Evolutionary conservation across 768 basidiomycete species (phyloP).

Genomic region (Hericium alpestre): DNA sequence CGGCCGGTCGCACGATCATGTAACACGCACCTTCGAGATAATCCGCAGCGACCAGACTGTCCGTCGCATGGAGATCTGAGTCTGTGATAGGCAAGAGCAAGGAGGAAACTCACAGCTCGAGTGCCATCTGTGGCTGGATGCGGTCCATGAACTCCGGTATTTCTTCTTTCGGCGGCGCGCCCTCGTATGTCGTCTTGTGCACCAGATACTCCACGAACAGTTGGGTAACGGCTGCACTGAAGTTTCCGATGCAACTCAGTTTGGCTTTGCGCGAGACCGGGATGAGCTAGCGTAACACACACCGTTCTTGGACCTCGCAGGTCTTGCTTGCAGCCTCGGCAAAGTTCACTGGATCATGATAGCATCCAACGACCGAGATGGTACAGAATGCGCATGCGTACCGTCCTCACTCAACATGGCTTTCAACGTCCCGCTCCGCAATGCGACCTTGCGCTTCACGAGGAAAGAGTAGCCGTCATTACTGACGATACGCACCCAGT

Average conservation of each 20-base stretch:
- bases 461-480: conserved; percentile 77
- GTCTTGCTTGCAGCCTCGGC: conserved; percentile 63
- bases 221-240: conserved; percentile 59
- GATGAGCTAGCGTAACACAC: conserved; percentile 10
- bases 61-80: conserved; percentile 19
- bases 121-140: conserved; percentile 74
- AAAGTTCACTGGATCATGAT: conserved; percentile 45
- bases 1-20: too few species aligned
- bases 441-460: conserved; percentile 63
- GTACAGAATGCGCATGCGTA: too few species aligned
- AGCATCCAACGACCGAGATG: too few species aligned
- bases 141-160: conserved; percentile 79
- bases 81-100: neutral
- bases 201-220: conserved; percentile 85
- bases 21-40: conserved; percentile 46
- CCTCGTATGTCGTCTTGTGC: conserved; percentile 73
- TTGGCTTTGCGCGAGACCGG: neutral
- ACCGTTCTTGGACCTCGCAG: conserved; percentile 67
- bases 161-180: conserved; percentile 63
- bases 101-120: conserved; percentile 65
- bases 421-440: conserved; percentile 70
- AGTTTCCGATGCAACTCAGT: neutral
- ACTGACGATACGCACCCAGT: conserved; percentile 72
- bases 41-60: conserved; percentile 43
- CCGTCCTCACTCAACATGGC: conserved; percentile 59